Base-by-base conservation (phyloP, 495 filamentous ascomycete genomes). In the Aspergillus sparsus region DNA sequence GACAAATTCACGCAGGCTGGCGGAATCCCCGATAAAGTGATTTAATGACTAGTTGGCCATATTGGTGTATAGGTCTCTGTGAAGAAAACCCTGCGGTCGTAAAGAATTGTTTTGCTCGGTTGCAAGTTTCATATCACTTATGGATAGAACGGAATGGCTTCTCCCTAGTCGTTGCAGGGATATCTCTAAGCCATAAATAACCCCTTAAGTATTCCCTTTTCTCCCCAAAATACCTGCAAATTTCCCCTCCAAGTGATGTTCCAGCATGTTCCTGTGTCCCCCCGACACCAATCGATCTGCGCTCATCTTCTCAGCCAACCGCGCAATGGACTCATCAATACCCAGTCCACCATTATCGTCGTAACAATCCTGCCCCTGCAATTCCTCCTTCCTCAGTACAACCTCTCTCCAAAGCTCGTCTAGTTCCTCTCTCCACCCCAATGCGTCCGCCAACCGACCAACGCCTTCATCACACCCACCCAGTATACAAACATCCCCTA, bases 381-480 rank as follows among this genome's bases (percentile, higher is more conserved):
- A 15, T 12, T 61, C 57, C 32, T 61, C 50, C 53, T 70, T 68
- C 7, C 55, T 39, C 44, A 65, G 67, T 7, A 75, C 74, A 6
- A 78, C 78, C 57, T 76, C 72, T 15, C 67, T 55, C 86, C 85
- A 89, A 13, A 87, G 15, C 15, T 53, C 68, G 60, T 95, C 90
- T 35, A 97, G 75, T 64, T 96, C 91, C 33, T 89, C 85, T 4
- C 82, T 68, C 92, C 92, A 96, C 0, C 91, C 92, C 15, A 93
- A 79, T 44, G 80, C 83, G 63, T 86, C 81, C 33, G 92, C 92
- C 50, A 96, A 76, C 69, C 80, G 81, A 58, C 85, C 78, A n/a
- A 96, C 85, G 1, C 89, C 89, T 2, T 77, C 70, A 78, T 97
- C 93, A 71, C 90, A 95, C 53, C 82, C 80, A 5, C 83, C 87